These are phyloP conservation scores for Acacia melanoxylon DNA, from an alignment of 306 rosid species.

Conservation along the genomic window DNA sequence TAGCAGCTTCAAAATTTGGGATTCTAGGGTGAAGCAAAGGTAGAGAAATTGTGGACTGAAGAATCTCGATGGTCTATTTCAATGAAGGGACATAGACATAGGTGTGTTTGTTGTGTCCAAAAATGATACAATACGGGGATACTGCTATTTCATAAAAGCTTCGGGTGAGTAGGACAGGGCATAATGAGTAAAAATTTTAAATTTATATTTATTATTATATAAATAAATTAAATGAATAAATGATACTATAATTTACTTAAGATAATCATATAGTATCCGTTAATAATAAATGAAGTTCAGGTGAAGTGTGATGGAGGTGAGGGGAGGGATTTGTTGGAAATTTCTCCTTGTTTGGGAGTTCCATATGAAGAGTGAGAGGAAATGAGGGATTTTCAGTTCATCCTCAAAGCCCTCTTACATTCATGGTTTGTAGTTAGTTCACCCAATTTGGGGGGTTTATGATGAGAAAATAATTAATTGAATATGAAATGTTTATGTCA, in stretches of 20 bases:
- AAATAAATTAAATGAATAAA: background rate
- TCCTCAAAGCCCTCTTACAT: background rate
- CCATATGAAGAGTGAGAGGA: background rate
- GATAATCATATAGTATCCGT: background rate
- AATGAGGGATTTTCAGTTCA: background rate
- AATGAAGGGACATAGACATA: background rate
- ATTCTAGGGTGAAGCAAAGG: background rate
- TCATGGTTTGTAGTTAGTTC: background rate
- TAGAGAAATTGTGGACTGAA: background rate
- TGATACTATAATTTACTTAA: background rate
- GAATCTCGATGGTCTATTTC: background rate
- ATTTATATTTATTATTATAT: background rate
- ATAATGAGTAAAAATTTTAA: background rate
- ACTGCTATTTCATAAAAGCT: background rate
- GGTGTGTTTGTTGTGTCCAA: background rate
- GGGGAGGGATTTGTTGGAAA: background rate
- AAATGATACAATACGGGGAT: background rate
- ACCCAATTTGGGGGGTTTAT: background rate
- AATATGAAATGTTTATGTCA: background rate
- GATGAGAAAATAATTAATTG: background rate
- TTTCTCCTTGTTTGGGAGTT: background rate
- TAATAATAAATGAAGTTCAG: background rate
- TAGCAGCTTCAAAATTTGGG: background rate
- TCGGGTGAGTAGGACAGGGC: background rate
- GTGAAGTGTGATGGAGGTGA: background rate